Evolutionary conservation across 169 alveolate species (phyloP).

Genomic region (Babesia caballi): DNA sequence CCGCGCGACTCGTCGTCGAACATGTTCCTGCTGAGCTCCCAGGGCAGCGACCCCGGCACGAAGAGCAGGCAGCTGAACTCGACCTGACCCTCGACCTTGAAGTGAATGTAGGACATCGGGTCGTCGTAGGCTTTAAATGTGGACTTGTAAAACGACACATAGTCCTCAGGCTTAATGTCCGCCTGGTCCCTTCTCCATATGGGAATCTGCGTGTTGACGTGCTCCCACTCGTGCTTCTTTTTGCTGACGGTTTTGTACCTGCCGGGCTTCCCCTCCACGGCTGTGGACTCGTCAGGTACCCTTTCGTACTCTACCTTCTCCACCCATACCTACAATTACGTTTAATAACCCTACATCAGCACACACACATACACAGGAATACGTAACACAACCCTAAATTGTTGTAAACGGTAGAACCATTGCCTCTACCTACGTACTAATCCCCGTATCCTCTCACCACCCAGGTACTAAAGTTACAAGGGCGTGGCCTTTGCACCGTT

Average conservation of each 20-base stretch:
- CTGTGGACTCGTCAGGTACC: slow-evolving; percentile 80
- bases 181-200: slow-evolving; percentile 92
- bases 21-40: slow-evolving; percentile 82
- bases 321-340: slow-evolving; percentile 71
- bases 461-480: too few relatives aligned
- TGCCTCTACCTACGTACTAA: too few relatives aligned
- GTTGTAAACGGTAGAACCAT: too few relatives aligned
- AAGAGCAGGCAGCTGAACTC: slow-evolving; percentile 94
- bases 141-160: slow-evolving; percentile 89
- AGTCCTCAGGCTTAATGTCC: slow-evolving; percentile 91
- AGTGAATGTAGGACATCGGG: slow-evolving; percentile 96
- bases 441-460: too few relatives aligned
- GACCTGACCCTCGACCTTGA: slow-evolving; percentile 99
- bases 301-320: slow-evolving; percentile 84
- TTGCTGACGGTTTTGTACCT: slow-evolving; percentile 80
- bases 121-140: slow-evolving; percentile 93
- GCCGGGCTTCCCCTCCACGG: slow-evolving; percentile 76
- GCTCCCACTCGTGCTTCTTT: slow-evolving; percentile 84
- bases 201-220: slow-evolving; percentile 93
- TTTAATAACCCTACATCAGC: neutral
- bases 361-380: neutral
- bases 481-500: neutral
- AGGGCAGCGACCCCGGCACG: slow-evolving; percentile 90
- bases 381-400: neutral
- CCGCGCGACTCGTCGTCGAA: slow-evolving; percentile 94